Conservation (phyloP, 169 alveolate species). For the Theileria annulata region DNA sequence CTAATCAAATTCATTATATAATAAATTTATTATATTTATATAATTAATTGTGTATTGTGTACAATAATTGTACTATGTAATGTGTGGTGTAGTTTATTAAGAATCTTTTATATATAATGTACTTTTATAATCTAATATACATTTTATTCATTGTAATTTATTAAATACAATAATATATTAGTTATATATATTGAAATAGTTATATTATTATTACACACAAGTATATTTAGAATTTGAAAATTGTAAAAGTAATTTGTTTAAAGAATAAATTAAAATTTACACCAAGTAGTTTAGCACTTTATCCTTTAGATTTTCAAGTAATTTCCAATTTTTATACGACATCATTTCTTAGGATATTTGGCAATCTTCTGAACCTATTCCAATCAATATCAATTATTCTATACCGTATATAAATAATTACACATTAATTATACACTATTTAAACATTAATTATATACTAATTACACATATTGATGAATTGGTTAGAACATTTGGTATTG, state of each 20-base stretch:
- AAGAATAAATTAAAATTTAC: not conserved
- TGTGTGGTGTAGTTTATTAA: not conserved
- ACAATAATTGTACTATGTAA: no score
- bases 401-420: constrained; percentile 35
- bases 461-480: not conserved
- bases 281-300: constrained; percentile 58
- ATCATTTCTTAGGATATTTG: constrained; percentile 40
- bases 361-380: constrained; percentile 60
- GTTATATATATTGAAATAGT: no score
- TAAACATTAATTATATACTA: not conserved
- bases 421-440: not conserved
- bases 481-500: constrained; percentile 44
- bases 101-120: not conserved
- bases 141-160: not conserved
- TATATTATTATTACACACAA: not conserved
- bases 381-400: constrained; percentile 58
- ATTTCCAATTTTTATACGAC: not conserved
- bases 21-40: no score
- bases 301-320: constrained; percentile 66
- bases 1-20: no score
- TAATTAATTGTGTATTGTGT: not conserved
- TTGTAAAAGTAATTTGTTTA: not conserved
- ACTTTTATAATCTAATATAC: no score
- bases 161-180: no score
- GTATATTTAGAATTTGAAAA: not conserved